Evolutionary conservation across 2,329 filamentous ascomycete genomes (phyloP).

Genomic region (Tolypocladium tundrense): DNA sequence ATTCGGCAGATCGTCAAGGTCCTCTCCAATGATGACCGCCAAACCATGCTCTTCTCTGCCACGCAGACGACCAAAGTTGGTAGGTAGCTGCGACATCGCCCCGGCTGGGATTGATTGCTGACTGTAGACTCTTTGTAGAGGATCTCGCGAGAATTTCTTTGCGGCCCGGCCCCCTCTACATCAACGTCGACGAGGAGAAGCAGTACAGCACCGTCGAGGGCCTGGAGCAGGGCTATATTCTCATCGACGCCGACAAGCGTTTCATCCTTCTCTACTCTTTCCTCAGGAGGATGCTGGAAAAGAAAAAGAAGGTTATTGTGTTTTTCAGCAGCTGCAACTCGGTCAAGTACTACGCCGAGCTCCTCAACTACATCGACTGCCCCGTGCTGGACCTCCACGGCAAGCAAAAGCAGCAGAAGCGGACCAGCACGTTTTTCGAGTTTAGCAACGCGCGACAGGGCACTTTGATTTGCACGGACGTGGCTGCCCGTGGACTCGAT

Average conservation of each 20-base stretch:
- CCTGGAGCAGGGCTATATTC: constrained; percentile 89
- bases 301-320: constrained; percentile 95
- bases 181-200: constrained; percentile 89
- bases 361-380: constrained; percentile 95
- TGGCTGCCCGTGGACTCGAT: constrained; percentile 88
- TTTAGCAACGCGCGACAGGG: constrained; percentile 71
- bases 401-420: constrained; percentile 97
- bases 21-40: constrained; percentile 72
- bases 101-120: background rate
- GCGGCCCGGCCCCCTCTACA: constrained; percentile 81
- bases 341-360: constrained; percentile 90
- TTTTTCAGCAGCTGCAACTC: constrained; percentile 90
- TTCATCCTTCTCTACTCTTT: constrained; percentile 93
- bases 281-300: constrained; percentile 64
- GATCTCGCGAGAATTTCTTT: constrained; percentile 92
- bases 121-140: constrained; percentile 33
- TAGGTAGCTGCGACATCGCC: constrained; percentile 7
- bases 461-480: constrained; percentile 90
- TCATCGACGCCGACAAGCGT: constrained; percentile 87
- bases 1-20: constrained; percentile 97
- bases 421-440: constrained; percentile 98
- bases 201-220: constrained; percentile 88
- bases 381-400: constrained; percentile 80
- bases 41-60: constrained; percentile 97
- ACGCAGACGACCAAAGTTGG: constrained; percentile 94